Conservation (phyloP, 139 green algal species). For the Chlamydomonas schloesseri region DNA sequence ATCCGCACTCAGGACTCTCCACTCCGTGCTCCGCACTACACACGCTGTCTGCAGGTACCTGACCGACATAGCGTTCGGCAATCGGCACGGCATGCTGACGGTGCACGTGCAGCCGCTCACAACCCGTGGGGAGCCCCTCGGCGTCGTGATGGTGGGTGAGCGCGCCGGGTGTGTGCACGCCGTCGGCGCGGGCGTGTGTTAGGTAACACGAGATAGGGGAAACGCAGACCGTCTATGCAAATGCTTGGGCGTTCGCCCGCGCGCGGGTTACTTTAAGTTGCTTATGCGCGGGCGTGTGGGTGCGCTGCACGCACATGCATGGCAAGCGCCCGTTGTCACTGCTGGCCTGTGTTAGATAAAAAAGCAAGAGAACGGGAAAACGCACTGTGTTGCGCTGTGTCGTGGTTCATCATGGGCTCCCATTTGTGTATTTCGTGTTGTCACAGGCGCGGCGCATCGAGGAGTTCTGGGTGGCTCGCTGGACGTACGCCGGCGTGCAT, state of each 20-base stretch:
- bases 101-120: constrained; percentile 82
- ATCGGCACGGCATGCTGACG: constrained; percentile 89
- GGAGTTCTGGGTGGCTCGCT: constrained; percentile 68
- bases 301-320: no score
- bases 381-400: background rate
- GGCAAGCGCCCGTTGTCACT: background rate
- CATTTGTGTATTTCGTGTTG: no score
- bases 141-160: constrained; percentile 67
- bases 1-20: no score
- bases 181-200: no score
- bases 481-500: constrained; percentile 58
- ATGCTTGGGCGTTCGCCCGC: no score
- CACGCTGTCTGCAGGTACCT: constrained; percentile 76
- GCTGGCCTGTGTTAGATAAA: background rate
- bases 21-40: no score
- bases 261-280: no score
- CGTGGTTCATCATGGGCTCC: no score
- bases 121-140: constrained; percentile 71
- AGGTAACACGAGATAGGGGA: no score
- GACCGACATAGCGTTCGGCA: constrained; percentile 93
- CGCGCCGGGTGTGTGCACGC: no score
- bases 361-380: background rate
- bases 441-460: constrained; percentile 74
- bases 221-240: no score
- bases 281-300: no score